Base-by-base conservation (phyloP, 805 yeast species). In the Ascoidea asiatica region DNA sequence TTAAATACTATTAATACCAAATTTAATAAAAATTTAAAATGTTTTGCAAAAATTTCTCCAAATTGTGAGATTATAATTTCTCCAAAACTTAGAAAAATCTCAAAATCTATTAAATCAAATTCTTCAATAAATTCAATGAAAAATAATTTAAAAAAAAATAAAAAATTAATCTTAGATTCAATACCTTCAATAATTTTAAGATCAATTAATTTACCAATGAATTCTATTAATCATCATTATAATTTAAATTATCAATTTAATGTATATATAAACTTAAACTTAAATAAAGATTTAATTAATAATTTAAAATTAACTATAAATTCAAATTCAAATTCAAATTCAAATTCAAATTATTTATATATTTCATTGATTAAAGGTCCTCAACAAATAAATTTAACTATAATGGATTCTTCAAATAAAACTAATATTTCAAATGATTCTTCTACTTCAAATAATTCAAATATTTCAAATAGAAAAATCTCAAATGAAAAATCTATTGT, bases 51-150 rank as follows among this genome's bases (percentile, higher is more conserved):
- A 48, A 58, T 85, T 3, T 67, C 79, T 2, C 77, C 82, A 0
- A 72, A 72, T 46, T 73, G 88, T 19, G 86, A 84, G 51, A 72
- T 85, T 13, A 72, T 81, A 45, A 79, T 90, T 22, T 86, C 94
- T 5, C 97, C 97, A 1, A 79, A 67, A 51, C 62, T 64, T 3
- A 59, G 67, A 48, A 11, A 8, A 29, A 29, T 11, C 15, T 29
- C 35, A 29, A 62, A 57, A 54, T 50, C 55, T 49, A 60, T 54
- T 51, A 45, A 47, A 43, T 48, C 44, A 19, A 36, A n/a, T 19
- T n/a, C 40, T 5, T 38, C 42, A 3, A 19, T 17, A 4, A 21
- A 42, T 35, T 38, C 43, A 35, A 43, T 33, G 19, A 20, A 40
- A 7, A 37, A 40, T 19, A 19, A 55, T 38, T 46, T 52, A 49